Percentiles rank a stretch among this genome's conserved stretches.
phyloP scores from a whole-genome alignment of 306 rosid genomes.

The Vicia villosa region DNA sequence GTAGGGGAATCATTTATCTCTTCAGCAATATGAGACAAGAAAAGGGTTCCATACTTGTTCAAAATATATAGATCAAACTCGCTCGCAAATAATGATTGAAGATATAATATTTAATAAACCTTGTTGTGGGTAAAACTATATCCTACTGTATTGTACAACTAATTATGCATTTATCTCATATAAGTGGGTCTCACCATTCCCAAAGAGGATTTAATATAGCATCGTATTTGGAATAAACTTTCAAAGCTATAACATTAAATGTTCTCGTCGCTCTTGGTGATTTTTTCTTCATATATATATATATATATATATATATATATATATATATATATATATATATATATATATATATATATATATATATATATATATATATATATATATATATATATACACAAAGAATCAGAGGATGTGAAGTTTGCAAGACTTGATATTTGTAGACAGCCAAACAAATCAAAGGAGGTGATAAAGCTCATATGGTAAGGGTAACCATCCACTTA shows the following conservation, averaged over 20 bases:
- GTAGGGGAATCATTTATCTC: slow-evolving; percentile 66
- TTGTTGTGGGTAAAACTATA: background rate
- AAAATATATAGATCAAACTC: slow-evolving; percentile 35
- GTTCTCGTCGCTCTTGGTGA: too few species aligned
- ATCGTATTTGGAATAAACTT: background rate
- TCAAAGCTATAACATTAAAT: too few species aligned
- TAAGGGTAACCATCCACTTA: too few species aligned
- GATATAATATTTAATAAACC: background rate
- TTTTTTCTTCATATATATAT: too few species aligned
- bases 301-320: too few species aligned
- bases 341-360: too few species aligned
- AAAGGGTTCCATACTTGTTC: slow-evolving; percentile 76
- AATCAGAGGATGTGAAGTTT: too few species aligned
- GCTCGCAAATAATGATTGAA: slow-evolving; percentile 19
- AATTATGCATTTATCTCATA: background rate
- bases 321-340: too few species aligned
- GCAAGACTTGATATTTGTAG: background rate
- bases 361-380: too few species aligned
- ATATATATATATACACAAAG: too few species aligned
- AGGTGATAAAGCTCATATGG: background rate
- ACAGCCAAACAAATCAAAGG: background rate
- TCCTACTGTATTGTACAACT: slow-evolving; percentile 13
- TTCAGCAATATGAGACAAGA: slow-evolving; percentile 86
- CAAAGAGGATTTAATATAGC: background rate
- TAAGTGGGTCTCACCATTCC: background rate